Evolutionary conservation across 352 stramenopile genomes (phyloP).

Genomic region (Phytophthora fragariaefolia): DNA sequence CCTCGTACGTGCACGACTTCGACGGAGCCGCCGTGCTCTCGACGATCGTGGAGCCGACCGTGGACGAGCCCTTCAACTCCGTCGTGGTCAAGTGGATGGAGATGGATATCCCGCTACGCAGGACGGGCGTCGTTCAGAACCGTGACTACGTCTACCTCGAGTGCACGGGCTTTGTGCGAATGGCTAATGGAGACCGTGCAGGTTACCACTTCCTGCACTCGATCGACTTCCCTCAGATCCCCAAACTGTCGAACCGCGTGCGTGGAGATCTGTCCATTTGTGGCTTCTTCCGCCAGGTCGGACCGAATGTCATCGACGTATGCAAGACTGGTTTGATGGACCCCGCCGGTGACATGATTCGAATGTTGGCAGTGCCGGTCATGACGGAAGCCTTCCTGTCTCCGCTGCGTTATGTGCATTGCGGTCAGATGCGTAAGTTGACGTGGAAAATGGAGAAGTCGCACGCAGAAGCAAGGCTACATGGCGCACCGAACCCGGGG

Average conservation of each 20-base stretch:
- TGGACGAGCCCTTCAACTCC: constrained; percentile 39
- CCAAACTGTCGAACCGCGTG: constrained; percentile 40
- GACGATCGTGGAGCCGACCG: constrained; percentile 39
- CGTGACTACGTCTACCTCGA: constrained; percentile 71
- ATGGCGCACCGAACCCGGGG: constrained; percentile 35
- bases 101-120: constrained; percentile 46
- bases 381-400: constrained; percentile 51
- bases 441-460: constrained; percentile 61
- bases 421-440: constrained; percentile 72
- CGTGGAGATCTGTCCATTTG: constrained; percentile 60
- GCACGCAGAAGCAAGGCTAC: constrained; percentile 32
- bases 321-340: constrained; percentile 50
- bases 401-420: constrained; percentile 45
- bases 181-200: constrained; percentile 55
- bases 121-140: constrained; percentile 52
- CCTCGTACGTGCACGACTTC: constrained; percentile 45
- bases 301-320: constrained; percentile 49
- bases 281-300: constrained; percentile 59
- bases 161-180: constrained; percentile 47
- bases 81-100: constrained; percentile 55
- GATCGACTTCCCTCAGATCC: constrained; percentile 55
- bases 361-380: constrained; percentile 45
- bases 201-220: constrained; percentile 75
- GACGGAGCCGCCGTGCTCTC: constrained; percentile 41
- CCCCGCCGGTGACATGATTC: constrained; percentile 46